Base-by-base conservation (phyloP, 352 stramenopile genomes). In the Pythium sp. region DNA sequence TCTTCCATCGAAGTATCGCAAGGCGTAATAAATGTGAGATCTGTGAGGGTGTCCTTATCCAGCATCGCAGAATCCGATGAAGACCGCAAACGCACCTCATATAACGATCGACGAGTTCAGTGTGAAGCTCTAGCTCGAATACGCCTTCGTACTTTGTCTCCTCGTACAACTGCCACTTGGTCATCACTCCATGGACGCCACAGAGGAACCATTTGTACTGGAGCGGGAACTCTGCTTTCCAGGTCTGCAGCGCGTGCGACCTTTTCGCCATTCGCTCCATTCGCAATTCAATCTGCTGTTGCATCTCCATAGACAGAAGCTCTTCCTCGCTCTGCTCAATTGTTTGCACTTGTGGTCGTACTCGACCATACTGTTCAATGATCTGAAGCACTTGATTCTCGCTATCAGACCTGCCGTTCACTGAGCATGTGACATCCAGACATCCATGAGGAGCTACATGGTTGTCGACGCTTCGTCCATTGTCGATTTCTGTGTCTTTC, bases 71-170 rank as follows among this genome's bases (percentile, higher is more conserved):
- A 49, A 15, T 15, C 41, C 15, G 15, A 49, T 49, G 15, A 3
- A 20, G 5, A 20, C 2, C 9, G 30, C 38, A 30, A 15, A 14
- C 47, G 32, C 15, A 65, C 60, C 60, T 41, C 60, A 65, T 24
- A 32, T 58, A 22, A 4, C 5, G 15, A 0, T 56, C 12, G 2
- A 56, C 2, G 7, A 0, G 5, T 5, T 65, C 60, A 15, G 46
- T 47, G 15, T 65, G 46, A 3, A 65, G 20, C 26, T 65, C 43
- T 14, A 65, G 15, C 38, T 54, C 46, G 41, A 65, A 65, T 5
- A 46, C 43, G 28, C 60, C 18, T 32, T 65, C 60, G n/a, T 46
- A 41, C 30, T 65, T 65, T n/a, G 46, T 49, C 49, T 65, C 60
- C 3, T 65, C 60, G 60, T 58, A 49, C 15, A 58, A 24, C n/a